Conservation (phyloP, 2,329 filamentous ascomycete genomes). For the Podosphaera xanthii region DNA sequence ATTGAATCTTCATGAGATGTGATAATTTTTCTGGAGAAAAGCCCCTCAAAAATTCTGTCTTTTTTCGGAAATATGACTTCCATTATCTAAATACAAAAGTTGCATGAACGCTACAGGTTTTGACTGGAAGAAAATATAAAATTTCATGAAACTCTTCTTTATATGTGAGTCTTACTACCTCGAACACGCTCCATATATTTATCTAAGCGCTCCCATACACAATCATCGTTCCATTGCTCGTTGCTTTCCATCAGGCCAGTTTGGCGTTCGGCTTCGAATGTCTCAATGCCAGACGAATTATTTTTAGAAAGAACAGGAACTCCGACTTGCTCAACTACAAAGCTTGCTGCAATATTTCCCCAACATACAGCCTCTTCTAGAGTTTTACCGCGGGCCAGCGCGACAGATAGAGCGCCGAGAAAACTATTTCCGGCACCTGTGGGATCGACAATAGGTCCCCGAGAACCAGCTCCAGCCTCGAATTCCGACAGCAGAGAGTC, state of each 20-base stretch:
- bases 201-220: conserved; percentile 27
- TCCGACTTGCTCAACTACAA: conserved; percentile 86
- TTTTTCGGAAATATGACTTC: no score
- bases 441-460: conserved; percentile 48
- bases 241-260: conserved; percentile 18
- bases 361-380: conserved; percentile 52
- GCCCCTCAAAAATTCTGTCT: no score
- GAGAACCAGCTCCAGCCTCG: neutral
- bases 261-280: neutral
- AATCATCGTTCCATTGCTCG: conserved; percentile 39
- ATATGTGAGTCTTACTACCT: neutral
- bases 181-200: conserved; percentile 20
- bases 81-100: no score
- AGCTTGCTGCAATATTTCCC: conserved; percentile 67
- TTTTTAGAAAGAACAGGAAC: conserved; percentile 33
- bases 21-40: no score
- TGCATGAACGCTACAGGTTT: no score
- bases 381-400: conserved; percentile 31
- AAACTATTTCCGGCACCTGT: conserved; percentile 91
- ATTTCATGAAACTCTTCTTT: neutral
- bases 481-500: neutral
- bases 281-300: neutral
- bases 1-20: no score
- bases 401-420: conserved; percentile 36
- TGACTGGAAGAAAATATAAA: no score